These are phyloP conservation scores for Beauveria australis DNA, from an alignment of 2,329 filamentous ascomycete species.

Conservation along the genomic window DNA sequence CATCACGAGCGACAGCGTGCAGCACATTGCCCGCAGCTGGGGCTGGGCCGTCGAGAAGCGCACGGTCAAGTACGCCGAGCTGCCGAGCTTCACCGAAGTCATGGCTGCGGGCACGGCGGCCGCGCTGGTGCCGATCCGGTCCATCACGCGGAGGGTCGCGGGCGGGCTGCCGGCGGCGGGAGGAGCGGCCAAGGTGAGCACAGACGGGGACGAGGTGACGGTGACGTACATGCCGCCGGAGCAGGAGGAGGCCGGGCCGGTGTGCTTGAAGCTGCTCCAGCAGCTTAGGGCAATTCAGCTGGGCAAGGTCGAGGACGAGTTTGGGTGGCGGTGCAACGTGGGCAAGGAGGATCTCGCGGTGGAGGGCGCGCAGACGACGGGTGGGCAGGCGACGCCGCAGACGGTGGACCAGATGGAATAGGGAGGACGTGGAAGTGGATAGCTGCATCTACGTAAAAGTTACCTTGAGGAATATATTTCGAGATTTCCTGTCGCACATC, in stretches of 20 bases:
- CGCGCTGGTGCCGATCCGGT: constrained; percentile 82
- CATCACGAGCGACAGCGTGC: constrained; percentile 73
- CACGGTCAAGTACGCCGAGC: constrained; percentile 54
- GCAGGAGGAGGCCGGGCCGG: constrained; percentile 62
- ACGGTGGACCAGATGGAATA: constrained; percentile 28
- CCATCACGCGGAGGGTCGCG: constrained; percentile 62
- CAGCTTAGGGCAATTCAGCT: constrained; percentile 80
- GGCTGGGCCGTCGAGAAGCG: constrained; percentile 81
- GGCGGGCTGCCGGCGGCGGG: constrained; percentile 15
- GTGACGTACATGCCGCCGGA: constrained; percentile 46
- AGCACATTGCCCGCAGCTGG: constrained; percentile 65
- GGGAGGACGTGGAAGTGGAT: neutral
- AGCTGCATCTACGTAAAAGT: neutral
- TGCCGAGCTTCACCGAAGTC: constrained; percentile 57
- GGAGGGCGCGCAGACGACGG: constrained; percentile 16
- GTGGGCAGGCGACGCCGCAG: constrained; percentile 16
- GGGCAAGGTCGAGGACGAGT: constrained; percentile 67
- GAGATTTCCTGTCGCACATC: too few relatives aligned
- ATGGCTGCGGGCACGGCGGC: constrained; percentile 90
- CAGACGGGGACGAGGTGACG: constrained; percentile 38
- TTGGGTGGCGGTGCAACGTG: constrained; percentile 59
- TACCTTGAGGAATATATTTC: too few relatives aligned
- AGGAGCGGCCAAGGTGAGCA: constrained; percentile 26
- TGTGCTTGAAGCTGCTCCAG: constrained; percentile 63
- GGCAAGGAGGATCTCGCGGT: constrained; percentile 37